Evolutionary conservation across 768 basidiomycete genomes (phyloP).

Genomic region (Neoboletus brunneissimus): DNA sequence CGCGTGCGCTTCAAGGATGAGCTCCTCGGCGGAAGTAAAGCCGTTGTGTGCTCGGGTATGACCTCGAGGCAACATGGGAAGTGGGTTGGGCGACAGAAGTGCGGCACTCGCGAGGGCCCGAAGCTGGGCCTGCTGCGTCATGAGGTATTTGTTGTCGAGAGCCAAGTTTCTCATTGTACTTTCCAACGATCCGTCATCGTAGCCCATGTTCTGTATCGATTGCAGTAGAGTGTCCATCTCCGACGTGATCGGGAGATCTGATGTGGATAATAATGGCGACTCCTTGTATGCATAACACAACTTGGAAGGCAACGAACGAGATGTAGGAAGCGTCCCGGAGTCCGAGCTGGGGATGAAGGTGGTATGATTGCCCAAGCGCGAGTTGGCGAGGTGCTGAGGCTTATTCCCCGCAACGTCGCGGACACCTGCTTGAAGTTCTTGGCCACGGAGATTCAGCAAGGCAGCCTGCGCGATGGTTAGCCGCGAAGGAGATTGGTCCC

Average conservation of each 20-base stretch:
- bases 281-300: slow-evolving; percentile 16
- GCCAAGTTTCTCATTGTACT: slow-evolving; percentile 9
- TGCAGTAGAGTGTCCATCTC: slow-evolving; percentile 40
- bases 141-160: slow-evolving; percentile 16
- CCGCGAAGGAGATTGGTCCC: slow-evolving; percentile 58
- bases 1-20: slow-evolving; percentile 58
- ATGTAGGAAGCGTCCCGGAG: slow-evolving; percentile 10
- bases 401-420: slow-evolving; percentile 6
- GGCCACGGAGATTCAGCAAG: slow-evolving; percentile 70
- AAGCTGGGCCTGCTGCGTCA: slow-evolving; percentile 21
- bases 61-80: slow-evolving; percentile 17
- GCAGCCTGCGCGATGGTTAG: slow-evolving; percentile 79
- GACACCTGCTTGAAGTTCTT: slow-evolving; percentile 40
- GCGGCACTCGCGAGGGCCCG: slow-evolving; percentile 23
- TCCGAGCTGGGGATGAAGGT: neutral
- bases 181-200: slow-evolving; percentile 15
- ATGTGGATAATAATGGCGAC: slow-evolving; percentile 14
- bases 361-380: slow-evolving; percentile 1
- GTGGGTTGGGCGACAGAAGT: slow-evolving; percentile 8
- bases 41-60: slow-evolving; percentile 46
- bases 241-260: slow-evolving; percentile 31
- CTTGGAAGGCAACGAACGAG: slow-evolving; percentile 22
- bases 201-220: slow-evolving; percentile 30
- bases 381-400: slow-evolving; percentile 7
- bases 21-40: slow-evolving; percentile 67